Evolutionary conservation across 208 protist genomes (phyloP), one percentile per base, ranked within the genome.

Genomic region (Leishmania mexicana): DNA sequence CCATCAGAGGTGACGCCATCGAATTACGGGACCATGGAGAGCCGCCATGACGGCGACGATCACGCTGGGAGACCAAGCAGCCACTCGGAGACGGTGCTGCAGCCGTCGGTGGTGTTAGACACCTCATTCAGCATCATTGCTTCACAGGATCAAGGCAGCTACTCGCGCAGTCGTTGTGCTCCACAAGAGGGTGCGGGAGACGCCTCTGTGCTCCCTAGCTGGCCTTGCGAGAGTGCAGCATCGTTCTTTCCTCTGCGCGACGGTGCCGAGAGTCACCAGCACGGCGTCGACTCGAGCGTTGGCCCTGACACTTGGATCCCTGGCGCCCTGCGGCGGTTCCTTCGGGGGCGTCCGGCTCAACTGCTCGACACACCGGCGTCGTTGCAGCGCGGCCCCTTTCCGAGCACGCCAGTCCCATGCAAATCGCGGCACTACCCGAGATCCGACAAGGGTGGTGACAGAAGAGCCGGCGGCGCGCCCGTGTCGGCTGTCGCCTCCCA

Each of bases 81-180:
- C 42, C 71, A 24, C 28, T 57, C 24, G 21, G 45, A 51, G 71
- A 19, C 28, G 28, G 40, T 24, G 71, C 24, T 15, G 51, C 35
- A 71, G 3, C 76, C 76, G 3, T 47, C 75, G 47, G 38, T 77
- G 45, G 24, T 80, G 81, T 28, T 6, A 17, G 81, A 80, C 70
- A 72, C 76, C 4, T 84, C 81, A 2, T 24, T 80, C 45, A 76
- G 76, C 58, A 67, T 80, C 45, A 24, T 84, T 19, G 75, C 73
- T 15, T 40, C 17, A 45, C 47, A 28, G 54, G 7, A 1, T 21
- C 15, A 17, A 2, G 3, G 13, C 57, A 64, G 8, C 57, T 40
- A 17, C 47, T 17, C 24, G 0, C 47, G 71, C 71, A 4, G 71
- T 17, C 24, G 47, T 35, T 8, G 47, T 75, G 71, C 11, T 58